phyloP scores from a whole-genome alignment of 441 rosid species.

The Mallotus repandus region DNA sequence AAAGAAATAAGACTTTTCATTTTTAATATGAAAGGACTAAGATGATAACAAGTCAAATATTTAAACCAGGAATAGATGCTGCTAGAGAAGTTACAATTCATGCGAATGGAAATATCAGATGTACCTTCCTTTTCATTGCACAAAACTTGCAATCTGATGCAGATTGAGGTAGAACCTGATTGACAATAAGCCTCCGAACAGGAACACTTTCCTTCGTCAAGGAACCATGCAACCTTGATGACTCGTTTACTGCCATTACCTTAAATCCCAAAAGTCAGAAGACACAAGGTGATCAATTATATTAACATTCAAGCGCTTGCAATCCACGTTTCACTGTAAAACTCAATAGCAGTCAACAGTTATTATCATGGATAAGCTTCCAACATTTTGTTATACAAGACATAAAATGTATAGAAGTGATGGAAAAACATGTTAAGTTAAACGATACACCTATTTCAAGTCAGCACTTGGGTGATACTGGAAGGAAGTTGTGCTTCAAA shows the following conservation, averaged over 20 bases:
- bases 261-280: slow-evolving; percentile 24
- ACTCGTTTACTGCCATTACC: slow-evolving; percentile 78
- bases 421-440: neutral
- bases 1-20: neutral
- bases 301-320: neutral
- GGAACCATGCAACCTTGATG: slow-evolving; percentile 67
- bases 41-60: neutral
- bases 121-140: slow-evolving; percentile 61
- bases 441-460: neutral
- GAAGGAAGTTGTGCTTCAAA: neutral
- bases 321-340: neutral
- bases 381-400: neutral
- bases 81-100: neutral
- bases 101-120: neutral
- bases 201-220: slow-evolving; percentile 68
- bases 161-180: slow-evolving; percentile 64
- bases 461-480: neutral
- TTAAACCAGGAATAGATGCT: neutral
- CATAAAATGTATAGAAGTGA: neutral
- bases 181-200: slow-evolving; percentile 58
- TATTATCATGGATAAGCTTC: neutral
- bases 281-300: slow-evolving; percentile 12
- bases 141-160: slow-evolving; percentile 70
- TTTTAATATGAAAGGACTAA: neutral
- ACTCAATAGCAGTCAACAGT: neutral